Base-by-base conservation (phyloP, 306 rosid genomes). In the Adenanthera pavonina region DNA sequence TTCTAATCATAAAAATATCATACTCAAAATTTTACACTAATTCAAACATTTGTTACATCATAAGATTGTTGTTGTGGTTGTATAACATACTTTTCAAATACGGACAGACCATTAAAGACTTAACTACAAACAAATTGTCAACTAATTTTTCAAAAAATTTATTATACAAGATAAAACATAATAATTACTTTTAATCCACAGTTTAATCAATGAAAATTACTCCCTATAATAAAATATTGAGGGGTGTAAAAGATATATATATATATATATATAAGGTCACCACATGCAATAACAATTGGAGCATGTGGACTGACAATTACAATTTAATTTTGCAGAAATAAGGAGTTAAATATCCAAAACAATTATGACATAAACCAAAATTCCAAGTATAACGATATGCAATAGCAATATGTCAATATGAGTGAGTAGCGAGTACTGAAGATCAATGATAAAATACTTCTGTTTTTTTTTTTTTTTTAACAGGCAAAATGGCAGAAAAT, bases 261-360 rank as follows among this genome's bases (percentile, higher is more conserved):
- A 9, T 46, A 9, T 46, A 59, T 19, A 56, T 2, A 56, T 19
- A 25, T 3, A 40, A 48, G 35, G 53, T 25, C 25, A 51, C 34
- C 25, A 51, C 61, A 78, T 74, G 75, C 52, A 69, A 59, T 14
- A 81, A 30, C 16, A 70, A 70, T 69, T 20, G 66, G 7, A 71
- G 62, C 65, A 75, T 33, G 53, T 13, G 11, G 11, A 35, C 12
- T 78, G 14, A 61, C 56, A 62, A 34, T 52, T 17, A 35, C 54
- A 36, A 34, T 19, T 20, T 35, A 19, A 4, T 52, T 85, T 13
- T 34, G 47, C 44, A 52, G 35, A 73, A 25, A 44, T 74, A 12
- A 33, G 25, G 33, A 5, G 30, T 11, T 72, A 56, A 8, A 36
- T 53, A 69, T 43, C 41, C 53, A 60, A 67, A 59, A 40, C 67